These are phyloP conservation scores for Talaromyces proteolyticus DNA, from an alignment of 495 filamentous ascomycete species.

Conservation along the genomic window DNA sequence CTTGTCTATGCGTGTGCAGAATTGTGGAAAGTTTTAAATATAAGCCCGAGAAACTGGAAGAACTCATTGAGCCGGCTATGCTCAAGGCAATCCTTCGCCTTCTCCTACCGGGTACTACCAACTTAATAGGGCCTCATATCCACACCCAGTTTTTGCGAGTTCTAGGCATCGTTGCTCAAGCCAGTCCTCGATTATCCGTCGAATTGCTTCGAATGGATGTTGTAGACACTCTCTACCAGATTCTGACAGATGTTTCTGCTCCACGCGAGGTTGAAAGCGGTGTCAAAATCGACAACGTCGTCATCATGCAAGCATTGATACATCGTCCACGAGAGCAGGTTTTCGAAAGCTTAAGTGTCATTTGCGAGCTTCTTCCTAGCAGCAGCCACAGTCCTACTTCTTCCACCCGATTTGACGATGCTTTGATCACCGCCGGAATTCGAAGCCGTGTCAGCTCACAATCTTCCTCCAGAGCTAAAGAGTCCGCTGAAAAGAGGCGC, in stretches of 20 bases:
- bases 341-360: constrained; percentile 94
- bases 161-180: constrained; percentile 78
- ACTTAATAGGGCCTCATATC: constrained; percentile 89
- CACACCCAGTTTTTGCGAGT: constrained; percentile 96
- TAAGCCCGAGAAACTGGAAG: constrained; percentile 79
- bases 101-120: constrained; percentile 88
- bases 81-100: constrained; percentile 85
- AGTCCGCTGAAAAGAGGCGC: constrained; percentile 71
- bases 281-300: constrained; percentile 89
- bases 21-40: constrained; percentile 96
- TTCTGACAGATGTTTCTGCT: constrained; percentile 91
- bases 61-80: constrained; percentile 80
- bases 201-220: constrained; percentile 96
- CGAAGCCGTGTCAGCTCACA: constrained; percentile 14
- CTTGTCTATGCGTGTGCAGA: constrained; percentile 90
- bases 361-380: constrained; percentile 86
- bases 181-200: constrained; percentile 79
- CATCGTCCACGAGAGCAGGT: constrained; percentile 96
- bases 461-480: constrained; percentile 41
- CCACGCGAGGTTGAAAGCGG: constrained; percentile 73
- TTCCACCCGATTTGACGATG: constrained; percentile 33
- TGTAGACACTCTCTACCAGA: constrained; percentile 97
- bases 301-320: constrained; percentile 98
- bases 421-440: constrained; percentile 14
- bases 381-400: constrained; percentile 17